phyloP scores from a whole-genome alignment of 2,329 filamentous ascomycete species.

The Pseudopithomyces maydicus region DNA sequence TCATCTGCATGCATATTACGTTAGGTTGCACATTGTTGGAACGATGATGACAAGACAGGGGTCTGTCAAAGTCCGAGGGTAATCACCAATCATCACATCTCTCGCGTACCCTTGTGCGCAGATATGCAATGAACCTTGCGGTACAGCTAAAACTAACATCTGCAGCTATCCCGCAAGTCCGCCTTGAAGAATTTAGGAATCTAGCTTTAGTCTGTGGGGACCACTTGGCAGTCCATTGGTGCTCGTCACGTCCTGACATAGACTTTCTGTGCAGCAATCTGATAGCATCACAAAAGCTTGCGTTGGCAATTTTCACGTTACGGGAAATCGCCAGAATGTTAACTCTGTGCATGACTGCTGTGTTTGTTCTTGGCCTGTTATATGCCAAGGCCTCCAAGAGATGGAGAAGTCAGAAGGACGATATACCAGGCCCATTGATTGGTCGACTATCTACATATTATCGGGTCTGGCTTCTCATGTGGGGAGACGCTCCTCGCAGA shows the following conservation, averaged over 20 bases:
- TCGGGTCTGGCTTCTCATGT: neutral
- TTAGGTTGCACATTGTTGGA: neutral
- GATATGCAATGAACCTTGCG: neutral
- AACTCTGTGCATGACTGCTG: neutral
- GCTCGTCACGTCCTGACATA: no score
- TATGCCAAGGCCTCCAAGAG: neutral
- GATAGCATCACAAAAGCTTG: neutral
- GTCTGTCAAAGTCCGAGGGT: neutral
- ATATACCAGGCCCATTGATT: neutral
- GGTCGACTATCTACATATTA: neutral
- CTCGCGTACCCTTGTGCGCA: neutral
- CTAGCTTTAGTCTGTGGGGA: no score
- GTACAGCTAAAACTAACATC: neutral
- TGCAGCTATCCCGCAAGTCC: neutral
- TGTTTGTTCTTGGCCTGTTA: neutral
- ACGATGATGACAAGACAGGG: no score
- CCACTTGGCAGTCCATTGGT: no score
- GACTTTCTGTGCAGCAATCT: no score
- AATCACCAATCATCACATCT: neutral
- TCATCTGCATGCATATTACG: neutral
- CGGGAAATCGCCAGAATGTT: neutral
- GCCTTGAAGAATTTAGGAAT: neutral
- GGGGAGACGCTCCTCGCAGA: neutral
- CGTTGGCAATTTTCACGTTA: no score
- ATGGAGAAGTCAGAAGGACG: neutral